phyloP scores from a whole-genome alignment of 2,329 filamentous ascomycete species.

The Phialophora tarda region DNA sequence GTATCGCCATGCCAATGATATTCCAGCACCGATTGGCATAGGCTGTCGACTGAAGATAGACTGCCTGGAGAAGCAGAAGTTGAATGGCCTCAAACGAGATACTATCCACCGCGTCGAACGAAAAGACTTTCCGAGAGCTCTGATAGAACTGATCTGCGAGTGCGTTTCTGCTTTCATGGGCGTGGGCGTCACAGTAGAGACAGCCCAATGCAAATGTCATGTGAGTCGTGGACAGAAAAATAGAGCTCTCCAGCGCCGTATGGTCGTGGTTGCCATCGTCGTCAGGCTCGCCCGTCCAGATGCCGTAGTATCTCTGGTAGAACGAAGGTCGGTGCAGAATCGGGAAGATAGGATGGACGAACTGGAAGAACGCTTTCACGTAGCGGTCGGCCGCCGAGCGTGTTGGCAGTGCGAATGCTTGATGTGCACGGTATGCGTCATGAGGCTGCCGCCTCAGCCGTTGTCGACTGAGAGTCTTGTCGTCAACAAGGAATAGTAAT shows the following conservation, averaged over 20 bases:
- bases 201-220: constrained; percentile 55
- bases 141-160: constrained; percentile 52
- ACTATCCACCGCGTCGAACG: constrained; percentile 48
- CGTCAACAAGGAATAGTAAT: not conserved
- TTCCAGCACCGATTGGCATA: constrained; percentile 58
- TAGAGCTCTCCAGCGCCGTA: constrained; percentile 26
- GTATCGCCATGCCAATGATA: constrained; percentile 53
- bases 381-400: constrained; percentile 48
- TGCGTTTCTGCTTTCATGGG: constrained; percentile 47
- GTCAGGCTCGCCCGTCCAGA: constrained; percentile 40
- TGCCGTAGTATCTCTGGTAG: constrained; percentile 46
- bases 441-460: not conserved
- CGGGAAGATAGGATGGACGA: constrained; percentile 56
- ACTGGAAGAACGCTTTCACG: constrained; percentile 55
- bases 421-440: not conserved
- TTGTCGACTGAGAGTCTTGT: not conserved
- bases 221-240: constrained; percentile 52
- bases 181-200: constrained; percentile 52
- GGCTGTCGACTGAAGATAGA: constrained; percentile 58
- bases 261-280: constrained; percentile 34
- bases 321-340: constrained; percentile 51
- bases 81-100: constrained; percentile 54
- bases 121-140: constrained; percentile 51
- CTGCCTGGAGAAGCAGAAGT: constrained; percentile 54
- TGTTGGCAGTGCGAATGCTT: not conserved